Conservation (phyloP, 208 protist genomes). For the Acanthamoeba castellanii region DNA sequence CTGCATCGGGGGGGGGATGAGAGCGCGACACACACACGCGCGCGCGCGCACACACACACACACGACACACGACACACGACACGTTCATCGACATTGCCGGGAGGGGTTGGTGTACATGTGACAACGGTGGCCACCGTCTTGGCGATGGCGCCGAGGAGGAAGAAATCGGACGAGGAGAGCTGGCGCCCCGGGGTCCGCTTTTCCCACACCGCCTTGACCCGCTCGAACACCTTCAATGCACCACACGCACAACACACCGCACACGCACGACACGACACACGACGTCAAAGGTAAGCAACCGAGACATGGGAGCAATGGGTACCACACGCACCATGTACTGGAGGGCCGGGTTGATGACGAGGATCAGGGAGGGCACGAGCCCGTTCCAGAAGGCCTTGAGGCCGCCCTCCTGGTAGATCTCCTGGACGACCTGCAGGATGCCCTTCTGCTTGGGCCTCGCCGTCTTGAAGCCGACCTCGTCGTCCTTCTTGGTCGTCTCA, state of each 20-base stretch:
- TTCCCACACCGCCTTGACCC: slow-evolving; percentile 57
- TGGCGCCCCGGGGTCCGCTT: neutral
- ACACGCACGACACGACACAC: neutral
- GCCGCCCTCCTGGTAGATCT: slow-evolving; percentile 69
- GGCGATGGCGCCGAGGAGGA: slow-evolving; percentile 69
- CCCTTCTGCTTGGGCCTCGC: slow-evolving; percentile 8
- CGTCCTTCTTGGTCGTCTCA: slow-evolving; percentile 67
- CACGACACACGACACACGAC: too few relatives aligned
- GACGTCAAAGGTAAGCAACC: neutral
- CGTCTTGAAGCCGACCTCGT: slow-evolving; percentile 14
- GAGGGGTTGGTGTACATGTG: slow-evolving; percentile 29
- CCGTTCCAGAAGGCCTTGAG: slow-evolving; percentile 59
- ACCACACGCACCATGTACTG: slow-evolving; percentile 65
- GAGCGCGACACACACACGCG: neutral
- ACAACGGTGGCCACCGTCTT: slow-evolving; percentile 74
- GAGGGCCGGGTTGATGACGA: slow-evolving; percentile 72
- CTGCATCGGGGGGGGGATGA: neutral
- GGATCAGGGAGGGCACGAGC: slow-evolving; percentile 57
- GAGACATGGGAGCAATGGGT: neutral
- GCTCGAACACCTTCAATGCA: slow-evolving; percentile 14
- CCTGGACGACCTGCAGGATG: slow-evolving; percentile 34
- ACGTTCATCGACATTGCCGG: neutral
- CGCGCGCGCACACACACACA: neutral
- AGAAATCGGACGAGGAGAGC: slow-evolving; percentile 49
- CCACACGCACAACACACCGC: neutral